Conservation (phyloP, 75 land plant genomes). For the Ceratopteris richardii region DNA sequence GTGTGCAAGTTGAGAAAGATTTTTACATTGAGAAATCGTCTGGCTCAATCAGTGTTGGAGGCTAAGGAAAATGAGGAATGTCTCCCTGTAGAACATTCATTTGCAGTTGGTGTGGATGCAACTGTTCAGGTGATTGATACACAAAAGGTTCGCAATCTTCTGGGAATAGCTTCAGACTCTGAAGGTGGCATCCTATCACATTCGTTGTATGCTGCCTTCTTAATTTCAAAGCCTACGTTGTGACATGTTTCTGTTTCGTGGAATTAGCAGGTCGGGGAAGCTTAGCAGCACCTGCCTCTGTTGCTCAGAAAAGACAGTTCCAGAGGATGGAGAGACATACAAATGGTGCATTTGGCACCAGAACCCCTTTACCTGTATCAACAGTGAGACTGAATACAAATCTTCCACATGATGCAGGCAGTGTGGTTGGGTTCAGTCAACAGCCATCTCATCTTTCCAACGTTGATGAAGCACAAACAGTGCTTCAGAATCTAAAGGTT, state of each 20-base stretch:
- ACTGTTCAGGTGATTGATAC: slow-evolving; percentile 23
- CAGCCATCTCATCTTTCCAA: too few relatives aligned
- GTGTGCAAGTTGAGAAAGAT: slow-evolving; percentile 37
- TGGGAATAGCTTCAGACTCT: not conserved
- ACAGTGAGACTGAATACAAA: slow-evolving; percentile 18
- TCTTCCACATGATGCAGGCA: slow-evolving; percentile 13
- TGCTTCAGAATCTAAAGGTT: not conserved
- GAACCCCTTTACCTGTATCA: slow-evolving; percentile 23
- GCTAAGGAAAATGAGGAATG: slow-evolving; percentile 10
- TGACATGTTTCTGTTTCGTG: not conserved
- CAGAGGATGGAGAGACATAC: not conserved
- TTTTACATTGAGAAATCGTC: slow-evolving; percentile 27
- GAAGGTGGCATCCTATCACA: slow-evolving; percentile 1
- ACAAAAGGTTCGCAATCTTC: slow-evolving; percentile 9
- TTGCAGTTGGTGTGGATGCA: slow-evolving; percentile 26
- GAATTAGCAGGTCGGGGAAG: slow-evolving; percentile 5
- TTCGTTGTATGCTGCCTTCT: not conserved
- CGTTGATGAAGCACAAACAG: not conserved
- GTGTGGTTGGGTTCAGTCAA: not conserved
- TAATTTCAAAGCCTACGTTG: not conserved
- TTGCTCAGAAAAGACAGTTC: not conserved
- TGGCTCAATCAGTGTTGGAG: slow-evolving; percentile 9
- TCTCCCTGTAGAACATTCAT: slow-evolving; percentile 27
- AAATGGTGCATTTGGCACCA: slow-evolving; percentile 32
- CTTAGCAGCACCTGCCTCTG: not conserved